Conservation (phyloP, 2,329 filamentous ascomycete species). For the Epichloe scottii region DNA sequence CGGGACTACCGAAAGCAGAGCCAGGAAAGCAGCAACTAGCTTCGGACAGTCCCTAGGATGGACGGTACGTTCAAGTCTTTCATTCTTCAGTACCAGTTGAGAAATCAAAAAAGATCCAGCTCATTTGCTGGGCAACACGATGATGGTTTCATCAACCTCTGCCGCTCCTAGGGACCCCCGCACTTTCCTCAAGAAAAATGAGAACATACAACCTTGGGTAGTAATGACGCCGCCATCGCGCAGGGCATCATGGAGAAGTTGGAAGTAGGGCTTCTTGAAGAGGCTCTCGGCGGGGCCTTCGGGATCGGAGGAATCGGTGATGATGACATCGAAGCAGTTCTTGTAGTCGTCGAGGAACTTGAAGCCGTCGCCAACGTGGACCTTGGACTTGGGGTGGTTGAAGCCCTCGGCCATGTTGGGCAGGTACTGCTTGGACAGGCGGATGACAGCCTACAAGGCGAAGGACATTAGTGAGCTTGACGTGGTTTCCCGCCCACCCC, state of each 20-base stretch:
- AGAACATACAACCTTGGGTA: slow-evolving; percentile 99
- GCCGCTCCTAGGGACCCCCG: slow-evolving; percentile 23
- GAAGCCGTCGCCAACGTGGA: slow-evolving; percentile 94
- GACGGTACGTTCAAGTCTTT: slow-evolving; percentile 1
- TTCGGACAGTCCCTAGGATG: slow-evolving; percentile 22
- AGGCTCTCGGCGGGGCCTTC: slow-evolving; percentile 92
- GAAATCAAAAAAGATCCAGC: neutral
- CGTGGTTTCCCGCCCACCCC: too few relatives aligned
- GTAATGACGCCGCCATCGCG: slow-evolving; percentile 95
- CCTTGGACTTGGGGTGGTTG: slow-evolving; percentile 84
- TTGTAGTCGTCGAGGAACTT: slow-evolving; percentile 96
- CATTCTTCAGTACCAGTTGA: slow-evolving; percentile 3
- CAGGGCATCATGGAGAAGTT: slow-evolving; percentile 81
- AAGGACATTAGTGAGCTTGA: neutral
- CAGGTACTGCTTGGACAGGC: slow-evolving; percentile 95
- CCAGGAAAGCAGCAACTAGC: slow-evolving; percentile 27
- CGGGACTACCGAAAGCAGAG: slow-evolving; percentile 26
- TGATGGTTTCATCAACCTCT: slow-evolving; percentile 6
- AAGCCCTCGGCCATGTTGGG: slow-evolving; percentile 89
- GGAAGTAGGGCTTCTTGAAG: slow-evolving; percentile 98
- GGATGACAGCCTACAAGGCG: slow-evolving; percentile 65
- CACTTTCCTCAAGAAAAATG: slow-evolving; percentile 40
- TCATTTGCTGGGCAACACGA: neutral
- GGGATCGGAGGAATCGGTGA: slow-evolving; percentile 96
- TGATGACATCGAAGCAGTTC: slow-evolving; percentile 98